These are phyloP conservation scores for Yamadazyma siamensis DNA, from an alignment of 1,139 yeast genomes.

Conservation along the genomic window DNA sequence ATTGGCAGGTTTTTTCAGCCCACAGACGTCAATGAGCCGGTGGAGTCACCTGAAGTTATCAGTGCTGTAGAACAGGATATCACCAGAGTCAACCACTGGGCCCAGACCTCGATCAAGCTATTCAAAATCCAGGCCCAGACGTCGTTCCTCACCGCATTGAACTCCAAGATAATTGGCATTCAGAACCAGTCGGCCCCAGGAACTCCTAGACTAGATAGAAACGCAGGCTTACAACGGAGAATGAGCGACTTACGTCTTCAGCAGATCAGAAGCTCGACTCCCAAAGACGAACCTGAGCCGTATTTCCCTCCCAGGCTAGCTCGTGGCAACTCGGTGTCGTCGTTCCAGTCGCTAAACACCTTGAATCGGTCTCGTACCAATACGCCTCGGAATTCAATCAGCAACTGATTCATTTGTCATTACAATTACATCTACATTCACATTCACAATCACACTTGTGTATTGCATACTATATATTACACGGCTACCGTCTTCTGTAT, in stretches of 20 bases:
- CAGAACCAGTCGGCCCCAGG: constrained; percentile 22
- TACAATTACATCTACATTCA: constrained; percentile 1
- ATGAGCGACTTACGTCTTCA: constrained; percentile 42
- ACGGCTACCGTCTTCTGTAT: constrained; percentile 14
- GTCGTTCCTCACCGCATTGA: constrained; percentile 34
- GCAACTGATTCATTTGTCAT: constrained; percentile 14
- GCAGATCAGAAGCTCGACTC: constrained; percentile 22
- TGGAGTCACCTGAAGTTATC: constrained; percentile 15
- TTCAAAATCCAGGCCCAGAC: constrained; percentile 50
- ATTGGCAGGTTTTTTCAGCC: constrained; percentile 45
- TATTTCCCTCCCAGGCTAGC: constrained; percentile 15
- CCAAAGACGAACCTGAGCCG: constrained; percentile 30
- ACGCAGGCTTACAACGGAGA: constrained; percentile 46
- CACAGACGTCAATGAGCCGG: constrained; percentile 1
- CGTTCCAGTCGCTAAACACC: constrained; percentile 42
- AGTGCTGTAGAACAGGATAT: constrained; percentile 25
- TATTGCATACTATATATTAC: constrained; percentile 1
- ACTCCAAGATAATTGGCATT: constrained; percentile 18
- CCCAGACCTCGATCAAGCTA: constrained; percentile 55
- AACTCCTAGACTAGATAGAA: constrained; percentile 48
- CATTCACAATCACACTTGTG: constrained; percentile 1
- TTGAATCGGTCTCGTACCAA: constrained; percentile 37
- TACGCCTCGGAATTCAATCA: constrained; percentile 41
- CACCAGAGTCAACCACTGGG: constrained; percentile 54
- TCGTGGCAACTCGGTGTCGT: constrained; percentile 31